Evolutionary conservation across 2,329 filamentous ascomycete genomes (phyloP).

Genomic region (Scedosporium minutisporum): DNA sequence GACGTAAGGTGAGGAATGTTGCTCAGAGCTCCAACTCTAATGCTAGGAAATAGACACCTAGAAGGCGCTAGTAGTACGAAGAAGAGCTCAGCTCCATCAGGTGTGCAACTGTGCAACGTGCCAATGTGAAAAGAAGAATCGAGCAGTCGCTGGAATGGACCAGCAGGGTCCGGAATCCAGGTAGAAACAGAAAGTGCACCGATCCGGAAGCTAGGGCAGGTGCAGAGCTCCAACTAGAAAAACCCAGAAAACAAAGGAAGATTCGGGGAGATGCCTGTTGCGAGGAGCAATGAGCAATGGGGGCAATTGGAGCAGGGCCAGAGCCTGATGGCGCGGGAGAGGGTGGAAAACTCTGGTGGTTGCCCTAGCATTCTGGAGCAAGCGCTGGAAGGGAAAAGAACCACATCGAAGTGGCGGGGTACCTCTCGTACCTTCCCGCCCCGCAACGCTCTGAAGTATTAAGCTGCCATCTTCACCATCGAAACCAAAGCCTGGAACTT

Average conservation of each 20-base stretch:
- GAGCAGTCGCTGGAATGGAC: not conserved
- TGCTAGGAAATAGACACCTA: not conserved
- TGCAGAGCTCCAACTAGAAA: not conserved
- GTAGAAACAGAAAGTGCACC: not conserved
- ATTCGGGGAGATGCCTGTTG: not conserved
- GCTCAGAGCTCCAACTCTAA: not conserved
- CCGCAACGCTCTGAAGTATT: conserved; percentile 6
- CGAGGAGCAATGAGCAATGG: too few relatives aligned
- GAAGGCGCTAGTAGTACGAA: not conserved
- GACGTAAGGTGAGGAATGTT: not conserved
- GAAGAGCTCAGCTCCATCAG: not conserved
- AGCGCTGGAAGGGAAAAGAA: conserved; percentile 31
- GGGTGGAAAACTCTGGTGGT: conserved; percentile 3
- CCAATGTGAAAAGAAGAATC: not conserved
- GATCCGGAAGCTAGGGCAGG: not conserved
- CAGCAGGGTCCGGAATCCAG: not conserved
- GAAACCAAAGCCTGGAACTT: not conserved
- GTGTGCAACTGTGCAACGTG: not conserved
- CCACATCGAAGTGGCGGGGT: conserved; percentile 26
- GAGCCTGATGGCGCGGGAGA: not conserved
- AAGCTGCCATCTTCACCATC: conserved; percentile 6
- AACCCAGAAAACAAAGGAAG: not conserved
- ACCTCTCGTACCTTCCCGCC: conserved; percentile 6
- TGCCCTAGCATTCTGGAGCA: conserved; percentile 6
- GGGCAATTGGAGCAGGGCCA: not conserved